Base-by-base conservation (phyloP, 2,329 filamentous ascomycete species). In the Fusarium protoensiforme region DNA sequence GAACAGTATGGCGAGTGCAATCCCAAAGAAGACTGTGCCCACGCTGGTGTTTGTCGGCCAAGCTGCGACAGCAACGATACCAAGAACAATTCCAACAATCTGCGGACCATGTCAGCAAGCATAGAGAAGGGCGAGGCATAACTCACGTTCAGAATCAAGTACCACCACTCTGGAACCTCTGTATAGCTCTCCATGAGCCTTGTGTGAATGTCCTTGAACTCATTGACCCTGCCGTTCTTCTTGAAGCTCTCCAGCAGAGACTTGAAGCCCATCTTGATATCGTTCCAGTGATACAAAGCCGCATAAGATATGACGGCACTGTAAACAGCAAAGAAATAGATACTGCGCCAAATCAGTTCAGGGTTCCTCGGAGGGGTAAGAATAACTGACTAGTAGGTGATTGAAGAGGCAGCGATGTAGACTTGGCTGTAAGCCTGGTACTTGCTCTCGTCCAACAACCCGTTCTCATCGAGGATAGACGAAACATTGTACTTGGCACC, bases 81-180 rank as follows among this genome's bases (percentile, higher is more conserved):
- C 83, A 5, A 84, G 70, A 2, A 76, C 79, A 20, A 84, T 72
- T 1, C 81, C 78, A 14, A 78, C 63, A 36, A 81, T 38, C 58
- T 75, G 7, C 0, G 0, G 4, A 5, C 3, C 3, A 5, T 24
- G 24, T 24, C 24, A 24, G 24, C 24, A 24, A 24, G 24, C 24
- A 24, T 5, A 24, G 24, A 24, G 24, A 5, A 24, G 24, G 24
- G 24, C 24, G 5, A 24, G 24, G 24, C 24, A 24, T 24, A 24
- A 24, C 73, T 66, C 4, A 76, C 69, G 24, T 77, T 77, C 1
- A 77, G 65, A 18, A 77, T 33, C 2, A 77, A 13, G 29, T 81
- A 82, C 81, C 86, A 87, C 85, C 85, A 87, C 64, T 87, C 85
- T 0, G 86, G 85, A 1, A 87, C 84, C 54, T 87, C 86, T 0